Evolutionary conservation across 768 basidiomycete genomes (phyloP).

Genomic region (Tulasnella sp.): DNA sequence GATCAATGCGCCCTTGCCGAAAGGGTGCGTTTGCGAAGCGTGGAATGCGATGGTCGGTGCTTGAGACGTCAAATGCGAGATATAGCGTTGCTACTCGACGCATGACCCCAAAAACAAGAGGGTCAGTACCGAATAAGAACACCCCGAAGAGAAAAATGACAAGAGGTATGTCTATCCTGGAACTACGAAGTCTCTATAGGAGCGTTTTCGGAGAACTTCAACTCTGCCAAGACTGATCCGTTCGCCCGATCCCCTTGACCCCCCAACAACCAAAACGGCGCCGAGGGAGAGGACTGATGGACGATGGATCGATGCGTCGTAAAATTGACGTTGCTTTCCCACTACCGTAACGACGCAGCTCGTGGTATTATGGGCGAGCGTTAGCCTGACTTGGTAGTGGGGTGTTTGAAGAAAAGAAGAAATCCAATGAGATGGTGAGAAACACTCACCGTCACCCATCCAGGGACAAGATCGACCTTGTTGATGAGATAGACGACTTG

Average conservation of each 20-base stretch:
- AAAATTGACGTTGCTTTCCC: conserved; percentile 32
- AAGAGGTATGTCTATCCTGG: conserved; percentile 30
- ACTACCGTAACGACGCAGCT: conserved; percentile 35
- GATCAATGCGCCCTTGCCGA: conserved; percentile 96
- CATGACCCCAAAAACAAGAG: conserved; percentile 3
- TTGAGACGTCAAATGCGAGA: conserved; percentile 84
- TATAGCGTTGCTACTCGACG: conserved; percentile 68
- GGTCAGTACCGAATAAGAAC: conserved; percentile 4
- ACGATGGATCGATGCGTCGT: conserved; percentile 10
- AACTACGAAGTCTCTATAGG: conserved; percentile 31
- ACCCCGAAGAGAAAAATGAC: conserved; percentile 15
- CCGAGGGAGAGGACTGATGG: conserved; percentile 15
- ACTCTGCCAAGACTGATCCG: conserved; percentile 31
- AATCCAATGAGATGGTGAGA: background rate
- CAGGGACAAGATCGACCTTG: conserved; percentile 97
- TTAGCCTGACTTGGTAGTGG: conserved; percentile 37
- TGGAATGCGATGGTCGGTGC: conserved; percentile 98
- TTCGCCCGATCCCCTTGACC: conserved; percentile 23
- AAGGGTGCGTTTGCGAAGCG: conserved; percentile 96
- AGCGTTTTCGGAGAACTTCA: conserved; percentile 23
- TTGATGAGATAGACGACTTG: conserved; percentile 94
- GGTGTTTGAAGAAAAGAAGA: conserved; percentile 8
- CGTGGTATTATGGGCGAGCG: conserved; percentile 16
- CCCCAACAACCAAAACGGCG: conserved; percentile 28
- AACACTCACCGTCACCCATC: conserved; percentile 85